These are phyloP conservation scores for Saccharomyces hybrid DNA, from an alignment of 1,139 yeast genomes.

Conservation along the genomic window DNA sequence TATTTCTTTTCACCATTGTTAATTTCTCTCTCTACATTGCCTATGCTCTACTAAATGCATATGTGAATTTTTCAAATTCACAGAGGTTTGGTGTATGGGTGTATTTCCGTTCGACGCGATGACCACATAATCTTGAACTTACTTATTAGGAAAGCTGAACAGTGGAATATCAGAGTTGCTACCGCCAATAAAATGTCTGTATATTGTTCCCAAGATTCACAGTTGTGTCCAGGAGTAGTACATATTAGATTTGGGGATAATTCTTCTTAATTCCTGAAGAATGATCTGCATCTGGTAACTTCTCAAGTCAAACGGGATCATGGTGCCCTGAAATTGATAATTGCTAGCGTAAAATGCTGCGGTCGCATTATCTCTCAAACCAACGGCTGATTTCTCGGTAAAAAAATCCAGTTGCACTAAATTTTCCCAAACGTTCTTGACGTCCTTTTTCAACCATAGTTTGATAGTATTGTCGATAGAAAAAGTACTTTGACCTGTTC, in stretches of 20 bases:
- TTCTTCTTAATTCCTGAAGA: conserved; percentile 27
- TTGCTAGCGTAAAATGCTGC: conserved; percentile 32
- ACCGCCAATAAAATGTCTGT: not conserved
- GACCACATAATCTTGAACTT: not conserved
- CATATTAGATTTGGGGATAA: conserved; percentile 27
- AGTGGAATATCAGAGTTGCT: not conserved
- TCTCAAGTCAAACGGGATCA: conserved; percentile 29
- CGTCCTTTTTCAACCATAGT: conserved; percentile 42
- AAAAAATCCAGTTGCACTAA: conserved; percentile 24
- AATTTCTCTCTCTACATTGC: not conserved
- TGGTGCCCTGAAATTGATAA: conserved; percentile 26
- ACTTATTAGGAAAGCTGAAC: not conserved
- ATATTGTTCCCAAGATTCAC: conserved; percentile 7
- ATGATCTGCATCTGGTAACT: conserved; percentile 26
- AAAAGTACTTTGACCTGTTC: conserved; percentile 9
- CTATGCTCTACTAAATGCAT: not conserved
- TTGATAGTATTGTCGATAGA: conserved; percentile 36
- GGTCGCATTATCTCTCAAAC: conserved; percentile 27
- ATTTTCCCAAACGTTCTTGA: conserved; percentile 51
- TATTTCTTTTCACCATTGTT: not conserved
- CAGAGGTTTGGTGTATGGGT: not conserved
- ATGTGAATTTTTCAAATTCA: not conserved
- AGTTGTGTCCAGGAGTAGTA: conserved; percentile 31
- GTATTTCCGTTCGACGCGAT: not conserved
- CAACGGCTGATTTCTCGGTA: conserved; percentile 27